Evolutionary conservation across 306 rosid genomes (phyloP).

Genomic region (Lagenaria siceraria): DNA sequence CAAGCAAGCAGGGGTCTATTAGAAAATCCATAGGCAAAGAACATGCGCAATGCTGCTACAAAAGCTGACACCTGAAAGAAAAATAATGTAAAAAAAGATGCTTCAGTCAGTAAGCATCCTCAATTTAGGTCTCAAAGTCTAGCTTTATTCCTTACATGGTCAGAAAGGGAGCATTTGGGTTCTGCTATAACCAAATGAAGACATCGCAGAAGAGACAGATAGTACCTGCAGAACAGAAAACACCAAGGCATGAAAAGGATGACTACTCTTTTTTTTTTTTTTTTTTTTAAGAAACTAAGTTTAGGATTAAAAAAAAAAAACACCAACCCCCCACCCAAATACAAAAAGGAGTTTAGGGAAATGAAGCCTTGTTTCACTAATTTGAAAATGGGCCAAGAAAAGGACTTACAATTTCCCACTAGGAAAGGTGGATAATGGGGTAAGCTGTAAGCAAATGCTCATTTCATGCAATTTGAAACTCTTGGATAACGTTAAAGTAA

Average conservation of each 20-base stretch:
- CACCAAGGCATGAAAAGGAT: slow-evolving; percentile 9
- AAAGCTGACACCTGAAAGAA: slow-evolving; percentile 67
- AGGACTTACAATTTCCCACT: neutral
- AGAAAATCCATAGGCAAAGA: slow-evolving; percentile 60
- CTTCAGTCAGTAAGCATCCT: neutral
- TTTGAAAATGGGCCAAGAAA: neutral
- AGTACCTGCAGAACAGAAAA: slow-evolving; percentile 56
- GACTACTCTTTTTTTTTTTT: neutral
- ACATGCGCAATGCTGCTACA: slow-evolving; percentile 59
- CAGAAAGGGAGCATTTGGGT: slow-evolving; percentile 59
- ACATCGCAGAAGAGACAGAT: slow-evolving; percentile 56
- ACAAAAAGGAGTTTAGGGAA: too few relatives aligned
- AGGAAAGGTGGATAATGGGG: neutral
- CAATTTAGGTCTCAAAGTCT: neutral
- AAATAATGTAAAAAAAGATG: neutral
- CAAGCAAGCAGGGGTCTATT: slow-evolving; percentile 24
- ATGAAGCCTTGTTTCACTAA: too few relatives aligned
- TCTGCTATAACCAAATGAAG: slow-evolving; percentile 66
- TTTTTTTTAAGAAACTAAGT: too few relatives aligned
- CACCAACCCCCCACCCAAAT: too few relatives aligned
- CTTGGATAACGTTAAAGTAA: neutral
- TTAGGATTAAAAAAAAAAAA: too few relatives aligned
- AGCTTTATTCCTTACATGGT: slow-evolving; percentile 54
- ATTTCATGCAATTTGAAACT: neutral
- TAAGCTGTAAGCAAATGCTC: neutral